Evolutionary conservation across 176 grass and related monocot species (phyloP), one percentile per base, ranked within the genome.

Genomic region (Cocos nucifera): DNA sequence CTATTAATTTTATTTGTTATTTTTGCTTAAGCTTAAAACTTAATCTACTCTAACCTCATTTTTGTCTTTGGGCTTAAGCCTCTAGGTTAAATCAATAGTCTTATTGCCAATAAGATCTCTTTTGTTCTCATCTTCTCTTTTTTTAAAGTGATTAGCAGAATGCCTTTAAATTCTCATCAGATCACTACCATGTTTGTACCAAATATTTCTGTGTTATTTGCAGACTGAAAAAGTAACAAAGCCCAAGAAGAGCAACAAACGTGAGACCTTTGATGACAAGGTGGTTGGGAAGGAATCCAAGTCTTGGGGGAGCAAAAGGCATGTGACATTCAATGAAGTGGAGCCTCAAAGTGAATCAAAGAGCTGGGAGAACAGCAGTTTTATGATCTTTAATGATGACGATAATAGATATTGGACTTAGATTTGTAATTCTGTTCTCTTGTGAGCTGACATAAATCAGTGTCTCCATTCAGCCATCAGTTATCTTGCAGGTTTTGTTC

Each of bases 321-420:
- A 69, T 61, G n/a, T 60, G 10, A 26, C 64, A 14, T 71, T 56
- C 0, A 67, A 87, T 56, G 68, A 62, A 62, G 52, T 57, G 4
- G 54, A 53, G 0, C 0, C 14, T 48, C 65, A 67, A n/a, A 44
- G 65, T 4, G 78, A 81, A 17, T 82, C 70, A 10, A 68, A 57
- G 26, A 56, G 73, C 6, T 89, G 77, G 77, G 60, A 17, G 51
- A 56, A 54, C 4, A 80, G 28, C 65, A 64, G 72, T 26, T 84
- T 89, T 63, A 84, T 75, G 69, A 75, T 84, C 23, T 81, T 89
- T 12, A 69, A 79, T 60, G 85, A 75, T 60, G 85, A 78, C 25
- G 78, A 86, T 58, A 76, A 77, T 60, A 64, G 17, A 56, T 77
- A 81, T 69, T 81, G 83, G 83, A 65, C 57, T 23, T 56, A 61